Evolutionary conservation across 495 filamentous ascomycete species (phyloP), one percentile per base, ranked within the genome.

Genomic region (Talaromyces wortmannii): DNA sequence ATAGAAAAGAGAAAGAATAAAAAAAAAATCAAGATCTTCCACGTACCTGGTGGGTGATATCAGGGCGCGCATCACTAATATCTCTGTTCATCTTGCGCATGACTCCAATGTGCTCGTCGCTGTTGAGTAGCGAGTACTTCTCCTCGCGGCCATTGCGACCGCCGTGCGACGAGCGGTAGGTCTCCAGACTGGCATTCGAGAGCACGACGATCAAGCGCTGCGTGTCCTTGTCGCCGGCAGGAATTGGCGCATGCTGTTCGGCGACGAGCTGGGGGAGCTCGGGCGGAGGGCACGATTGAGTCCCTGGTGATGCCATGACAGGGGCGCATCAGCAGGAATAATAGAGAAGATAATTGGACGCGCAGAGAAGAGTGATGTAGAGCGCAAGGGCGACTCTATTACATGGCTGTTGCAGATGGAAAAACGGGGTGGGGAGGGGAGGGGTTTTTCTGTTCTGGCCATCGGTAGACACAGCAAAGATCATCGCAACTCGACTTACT

Each of bases 71-170:
- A 67, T 98, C 94, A 66, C 92, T 96, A 62, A 98, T 98, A 63
- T 98, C 94, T 49, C 94, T 78, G 73, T 95, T 95, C 92, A 96
- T 97, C 80, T 97, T 98, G 65, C 95, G 87, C 90, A 97, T 94
- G 58, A 97, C 86, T 50, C 94, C 95, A 58, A 98, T 98, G 67
- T 98, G 94, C 73, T 98, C 94, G 62, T 98, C 94, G 67, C 92
- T 96, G 79, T 98, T 98, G 60, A 98, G 81, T 44, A 98, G 76
- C 47, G 90, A 90, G 72, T 94, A 97, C 66, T 97, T 97, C 61
- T 97, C 94, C 60, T 96, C 91, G 18, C 85, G 77, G 42, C 85
- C 85, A 58, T 75, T 79, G 54, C 87, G 84, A 23, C 86, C 83
- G 53, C 82, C 82, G 48, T 87, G 83, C 36, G 86, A 85, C 4